phyloP scores from a whole-genome alignment of 176 grass and related monocot species.

The Phoenix roebelenii region DNA sequence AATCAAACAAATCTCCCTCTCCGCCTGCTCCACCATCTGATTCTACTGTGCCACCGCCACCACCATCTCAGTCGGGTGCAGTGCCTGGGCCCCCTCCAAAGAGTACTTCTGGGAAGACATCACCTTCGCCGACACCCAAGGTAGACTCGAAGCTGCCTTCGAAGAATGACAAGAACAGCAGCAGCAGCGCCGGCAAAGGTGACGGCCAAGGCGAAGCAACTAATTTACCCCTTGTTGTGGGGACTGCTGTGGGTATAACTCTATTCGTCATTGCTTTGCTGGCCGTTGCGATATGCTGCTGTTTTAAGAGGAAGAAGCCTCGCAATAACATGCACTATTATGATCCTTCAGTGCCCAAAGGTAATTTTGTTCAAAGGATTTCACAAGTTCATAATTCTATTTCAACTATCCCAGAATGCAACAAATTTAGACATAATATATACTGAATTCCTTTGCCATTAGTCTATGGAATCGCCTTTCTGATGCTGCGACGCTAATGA shows the following conservation, averaged over 20 bases:
- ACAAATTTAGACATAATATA: too few relatives aligned
- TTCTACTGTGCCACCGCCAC: neutral
- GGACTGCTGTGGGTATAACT: constrained; percentile 29
- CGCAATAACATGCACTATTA: constrained; percentile 38
- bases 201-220: neutral
- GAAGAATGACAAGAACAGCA: neutral
- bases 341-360: constrained; percentile 16
- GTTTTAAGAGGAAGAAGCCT: constrained; percentile 28
- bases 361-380: neutral
- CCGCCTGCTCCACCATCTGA: too few relatives aligned
- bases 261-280: constrained; percentile 31
- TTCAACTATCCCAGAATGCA: too few relatives aligned
- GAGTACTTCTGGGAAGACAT: neutral
- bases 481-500: too few relatives aligned
- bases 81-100: constrained; percentile 3
- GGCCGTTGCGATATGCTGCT: constrained; percentile 39
- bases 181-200: neutral
- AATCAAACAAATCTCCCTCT: too few relatives aligned
- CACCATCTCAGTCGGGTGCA: constrained; percentile 1
- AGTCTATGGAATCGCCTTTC: too few relatives aligned
- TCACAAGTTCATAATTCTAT: neutral
- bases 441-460: too few relatives aligned
- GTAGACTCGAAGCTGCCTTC: neutral
- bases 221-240: constrained; percentile 11
- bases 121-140: constrained; percentile 5